These are phyloP conservation scores for Monilinia laxa DNA, from an alignment of 2,329 filamentous ascomycete species.

Conservation along the genomic window DNA sequence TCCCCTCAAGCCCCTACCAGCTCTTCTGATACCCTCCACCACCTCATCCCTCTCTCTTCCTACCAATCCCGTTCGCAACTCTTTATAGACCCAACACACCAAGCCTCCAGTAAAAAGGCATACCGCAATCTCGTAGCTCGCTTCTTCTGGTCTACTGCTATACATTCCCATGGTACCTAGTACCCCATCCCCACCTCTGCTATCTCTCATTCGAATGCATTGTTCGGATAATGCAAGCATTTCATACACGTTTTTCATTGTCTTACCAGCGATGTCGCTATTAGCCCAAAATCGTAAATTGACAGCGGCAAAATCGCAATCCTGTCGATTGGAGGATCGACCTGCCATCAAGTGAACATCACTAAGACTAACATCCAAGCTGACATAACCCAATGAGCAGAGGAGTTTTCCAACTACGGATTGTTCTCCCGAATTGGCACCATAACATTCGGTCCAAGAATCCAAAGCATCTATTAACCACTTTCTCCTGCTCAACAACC, in stretches of 20 bases:
- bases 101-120: constrained; percentile 37
- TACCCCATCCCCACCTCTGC: background rate
- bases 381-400: constrained; percentile 34
- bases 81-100: constrained; percentile 38
- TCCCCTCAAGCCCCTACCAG: constrained; percentile 31
- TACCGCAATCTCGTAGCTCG: constrained; percentile 33
- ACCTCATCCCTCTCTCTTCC: constrained; percentile 25
- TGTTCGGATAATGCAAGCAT: constrained; percentile 15
- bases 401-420: constrained; percentile 30
- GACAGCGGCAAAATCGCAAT: constrained; percentile 36
- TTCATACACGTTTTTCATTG: constrained; percentile 35
- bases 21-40: constrained; percentile 30
- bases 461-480: constrained; percentile 37
- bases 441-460: constrained; percentile 35
- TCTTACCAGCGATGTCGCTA: constrained; percentile 30
- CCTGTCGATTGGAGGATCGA: constrained; percentile 31
- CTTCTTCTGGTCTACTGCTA: constrained; percentile 9
- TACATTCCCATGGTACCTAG: constrained; percentile 6
- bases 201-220: background rate
- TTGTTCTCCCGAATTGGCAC: background rate
- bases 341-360: constrained; percentile 39
- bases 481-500: constrained; percentile 25
- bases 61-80: constrained; percentile 27
- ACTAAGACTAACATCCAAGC: constrained; percentile 34
- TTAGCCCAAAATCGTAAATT: constrained; percentile 39